Evolutionary conservation across 176 grass and related monocot genomes (phyloP).

Genomic region (Zoysia japonica): DNA sequence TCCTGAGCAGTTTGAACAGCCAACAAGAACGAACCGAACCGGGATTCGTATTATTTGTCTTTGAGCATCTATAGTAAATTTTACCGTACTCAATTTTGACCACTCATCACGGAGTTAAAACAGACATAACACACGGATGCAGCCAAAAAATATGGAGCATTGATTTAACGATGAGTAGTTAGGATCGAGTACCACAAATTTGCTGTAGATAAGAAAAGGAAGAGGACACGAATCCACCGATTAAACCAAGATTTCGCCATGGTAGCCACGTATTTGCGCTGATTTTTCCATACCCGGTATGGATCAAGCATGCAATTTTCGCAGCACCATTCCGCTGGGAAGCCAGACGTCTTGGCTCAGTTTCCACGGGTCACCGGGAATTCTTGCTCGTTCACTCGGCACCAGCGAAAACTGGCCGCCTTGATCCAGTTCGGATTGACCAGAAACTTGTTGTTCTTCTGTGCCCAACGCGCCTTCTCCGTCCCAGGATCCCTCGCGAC

Average conservation of each 20-base stretch:
- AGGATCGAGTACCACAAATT: too few species aligned
- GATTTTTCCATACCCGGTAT: neutral
- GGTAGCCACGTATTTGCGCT: neutral
- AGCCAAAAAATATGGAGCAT: too few species aligned
- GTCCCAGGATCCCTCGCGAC: conserved; percentile 40
- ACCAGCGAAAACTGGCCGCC: conserved; percentile 53
- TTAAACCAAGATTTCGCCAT: too few species aligned
- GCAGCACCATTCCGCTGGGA: neutral
- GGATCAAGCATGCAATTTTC: neutral
- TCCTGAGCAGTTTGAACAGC: neutral
- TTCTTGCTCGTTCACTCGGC: too few species aligned
- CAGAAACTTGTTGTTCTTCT: conserved; percentile 52
- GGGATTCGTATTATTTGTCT: too few species aligned
- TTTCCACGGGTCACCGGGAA: too few species aligned
- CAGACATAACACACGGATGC: too few species aligned
- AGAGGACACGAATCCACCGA: too few species aligned
- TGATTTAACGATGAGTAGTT: too few species aligned
- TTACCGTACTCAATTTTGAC: too few species aligned
- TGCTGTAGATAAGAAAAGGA: too few species aligned
- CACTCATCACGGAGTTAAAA: too few species aligned
- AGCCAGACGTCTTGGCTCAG: neutral
- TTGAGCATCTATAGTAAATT: neutral
- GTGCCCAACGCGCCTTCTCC: conserved; percentile 50
- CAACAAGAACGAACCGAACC: neutral
- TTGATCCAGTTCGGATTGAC: conserved; percentile 50